phyloP scores from a whole-genome alignment of 768 basidiomycete genomes.

The Trametes punicea region DNA sequence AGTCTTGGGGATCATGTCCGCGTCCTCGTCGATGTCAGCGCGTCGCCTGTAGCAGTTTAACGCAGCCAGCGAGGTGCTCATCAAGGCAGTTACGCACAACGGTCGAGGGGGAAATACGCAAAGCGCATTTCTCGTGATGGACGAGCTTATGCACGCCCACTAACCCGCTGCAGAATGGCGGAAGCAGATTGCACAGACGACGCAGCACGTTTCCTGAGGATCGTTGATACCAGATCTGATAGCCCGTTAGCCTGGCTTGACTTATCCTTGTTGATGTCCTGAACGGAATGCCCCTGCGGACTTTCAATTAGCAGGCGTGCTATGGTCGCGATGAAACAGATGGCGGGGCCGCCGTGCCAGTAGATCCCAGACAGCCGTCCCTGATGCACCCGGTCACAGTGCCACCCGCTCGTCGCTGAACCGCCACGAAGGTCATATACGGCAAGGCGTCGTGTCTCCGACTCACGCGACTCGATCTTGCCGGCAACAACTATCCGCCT shows the following conservation, averaged over 20 bases:
- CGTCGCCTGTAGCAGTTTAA: background rate
- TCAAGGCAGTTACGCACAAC: background rate
- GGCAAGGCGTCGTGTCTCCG: background rate
- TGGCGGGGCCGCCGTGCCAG: background rate
- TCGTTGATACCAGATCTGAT: conserved; percentile 10
- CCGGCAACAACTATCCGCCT: too few species aligned
- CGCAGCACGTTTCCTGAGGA: background rate
- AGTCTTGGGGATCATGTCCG: background rate
- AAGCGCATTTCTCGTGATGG: background rate
- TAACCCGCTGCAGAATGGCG: background rate
- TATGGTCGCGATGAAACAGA: background rate
- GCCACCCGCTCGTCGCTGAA: too few species aligned
- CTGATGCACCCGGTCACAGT: too few species aligned
- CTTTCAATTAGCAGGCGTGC: background rate
- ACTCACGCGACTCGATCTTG: too few species aligned
- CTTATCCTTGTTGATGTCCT: background rate
- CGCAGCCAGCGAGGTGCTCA: background rate
- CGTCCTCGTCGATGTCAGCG: background rate
- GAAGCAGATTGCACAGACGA: background rate
- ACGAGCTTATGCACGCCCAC: background rate
- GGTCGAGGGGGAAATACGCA: background rate
- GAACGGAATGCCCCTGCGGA: background rate
- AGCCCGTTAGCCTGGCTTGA: background rate
- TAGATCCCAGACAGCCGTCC: background rate
- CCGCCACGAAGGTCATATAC: too few species aligned